These are phyloP conservation scores for Exophiala xenobiotica DNA, from an alignment of 2,329 filamentous ascomycete genomes.

Conservation along the genomic window DNA sequence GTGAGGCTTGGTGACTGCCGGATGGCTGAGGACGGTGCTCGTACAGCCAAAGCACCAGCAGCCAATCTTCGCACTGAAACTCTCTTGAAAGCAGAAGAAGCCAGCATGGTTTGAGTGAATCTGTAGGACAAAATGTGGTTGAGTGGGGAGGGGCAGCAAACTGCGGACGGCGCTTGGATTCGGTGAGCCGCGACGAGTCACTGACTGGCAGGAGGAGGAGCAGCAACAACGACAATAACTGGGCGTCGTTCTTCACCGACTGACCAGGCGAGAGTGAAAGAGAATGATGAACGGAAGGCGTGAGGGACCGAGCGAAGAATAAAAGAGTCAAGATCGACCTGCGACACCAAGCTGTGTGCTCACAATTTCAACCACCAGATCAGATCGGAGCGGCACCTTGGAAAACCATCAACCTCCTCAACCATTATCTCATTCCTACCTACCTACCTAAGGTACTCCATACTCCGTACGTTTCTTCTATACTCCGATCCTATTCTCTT, in stretches of 20 bases:
- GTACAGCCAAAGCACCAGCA: slow-evolving; percentile 26
- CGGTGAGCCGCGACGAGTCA: not conserved
- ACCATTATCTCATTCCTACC: not conserved
- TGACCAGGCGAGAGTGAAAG: not conserved
- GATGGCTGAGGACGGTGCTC: slow-evolving; percentile 20
- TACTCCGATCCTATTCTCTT: not conserved
- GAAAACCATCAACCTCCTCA: not conserved
- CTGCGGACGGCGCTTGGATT: not conserved
- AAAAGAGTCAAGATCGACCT: not conserved
- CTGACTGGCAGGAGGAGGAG: no score
- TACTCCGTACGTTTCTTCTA: not conserved
- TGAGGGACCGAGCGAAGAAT: not conserved
- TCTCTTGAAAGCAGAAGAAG: slow-evolving; percentile 26
- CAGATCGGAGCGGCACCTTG: not conserved
- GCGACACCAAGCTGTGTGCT: not conserved
- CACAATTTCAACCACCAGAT: no score
- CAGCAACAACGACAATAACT: slow-evolving; percentile 1
- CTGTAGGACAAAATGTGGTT: slow-evolving; percentile 2
- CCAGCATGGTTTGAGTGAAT: slow-evolving; percentile 23
- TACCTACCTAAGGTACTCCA: no score
- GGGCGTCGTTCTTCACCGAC: not conserved
- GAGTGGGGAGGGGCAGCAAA: slow-evolving; percentile 6
- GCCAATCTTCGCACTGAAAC: slow-evolving; percentile 28
- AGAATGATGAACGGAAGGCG: not conserved
- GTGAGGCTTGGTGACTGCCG: slow-evolving; percentile 15